Evolutionary conservation across 106 monocot species (phyloP).

Genomic region (Phalaenopsis equestris): DNA sequence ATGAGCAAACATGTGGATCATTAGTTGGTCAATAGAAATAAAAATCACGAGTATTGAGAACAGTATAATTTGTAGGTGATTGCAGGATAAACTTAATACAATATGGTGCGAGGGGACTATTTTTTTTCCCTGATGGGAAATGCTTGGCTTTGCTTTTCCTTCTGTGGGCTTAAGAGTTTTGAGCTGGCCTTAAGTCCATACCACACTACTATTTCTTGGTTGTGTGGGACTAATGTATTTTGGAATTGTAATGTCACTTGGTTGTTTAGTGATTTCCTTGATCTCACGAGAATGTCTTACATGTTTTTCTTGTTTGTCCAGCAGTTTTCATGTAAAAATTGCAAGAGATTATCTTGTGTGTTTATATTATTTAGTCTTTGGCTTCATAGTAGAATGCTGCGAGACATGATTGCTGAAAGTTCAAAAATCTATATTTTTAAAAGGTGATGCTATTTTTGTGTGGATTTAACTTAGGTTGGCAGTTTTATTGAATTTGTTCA

Average conservation of each 20-base stretch:
- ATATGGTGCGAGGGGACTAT: neutral
- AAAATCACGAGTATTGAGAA: neutral
- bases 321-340: neutral
- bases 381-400: neutral
- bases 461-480: neutral
- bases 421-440: neutral
- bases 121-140: neutral
- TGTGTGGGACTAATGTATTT: neutral
- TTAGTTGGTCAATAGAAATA: neutral
- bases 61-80: neutral
- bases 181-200: neutral
- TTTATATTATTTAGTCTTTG: neutral
- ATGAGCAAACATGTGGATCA: neutral
- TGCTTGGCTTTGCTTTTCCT: neutral
- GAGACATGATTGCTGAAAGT: neutral
- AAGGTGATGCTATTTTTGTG: neutral
- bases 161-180: neutral
- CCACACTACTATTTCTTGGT: neutral
- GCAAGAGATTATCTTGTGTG: neutral
- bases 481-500: neutral
- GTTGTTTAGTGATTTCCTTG: neutral
- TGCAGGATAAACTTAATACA: neutral
- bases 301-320: neutral
- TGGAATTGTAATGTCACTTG: neutral
- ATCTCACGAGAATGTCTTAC: neutral